Percentiles rank a stretch among this genome's conserved stretches.
Evolutionary conservation across 805 yeast genomes (phyloP).

Genomic region (Teunomyces gatunensis): DNA sequence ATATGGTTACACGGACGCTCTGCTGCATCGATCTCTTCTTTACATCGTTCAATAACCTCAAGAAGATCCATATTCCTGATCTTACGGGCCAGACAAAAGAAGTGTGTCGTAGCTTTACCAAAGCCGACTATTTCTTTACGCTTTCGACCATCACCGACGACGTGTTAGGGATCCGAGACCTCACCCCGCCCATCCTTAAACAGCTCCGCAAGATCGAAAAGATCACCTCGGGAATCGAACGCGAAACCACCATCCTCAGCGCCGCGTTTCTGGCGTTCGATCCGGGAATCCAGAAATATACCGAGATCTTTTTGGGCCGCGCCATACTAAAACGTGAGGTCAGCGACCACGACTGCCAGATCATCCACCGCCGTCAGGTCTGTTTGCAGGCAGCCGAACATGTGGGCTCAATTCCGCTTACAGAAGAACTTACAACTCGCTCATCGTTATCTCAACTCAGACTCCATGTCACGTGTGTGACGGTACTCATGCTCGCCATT

Average conservation of each 20-base stretch:
- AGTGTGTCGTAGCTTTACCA: constrained; percentile 23
- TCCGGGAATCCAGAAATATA: constrained; percentile 34
- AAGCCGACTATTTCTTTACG: constrained; percentile 25
- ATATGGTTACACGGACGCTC: constrained; percentile 20
- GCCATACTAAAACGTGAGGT: constrained; percentile 39
- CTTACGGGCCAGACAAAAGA: constrained; percentile 31
- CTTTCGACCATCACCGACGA: constrained; percentile 33
- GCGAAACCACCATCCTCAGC: constrained; percentile 29
- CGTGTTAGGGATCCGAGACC: constrained; percentile 15
- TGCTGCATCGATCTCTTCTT: constrained; percentile 40
- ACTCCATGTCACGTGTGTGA: constrained; percentile 22
- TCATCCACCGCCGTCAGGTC: constrained; percentile 35
- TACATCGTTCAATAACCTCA: constrained; percentile 35
- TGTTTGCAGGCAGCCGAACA: constrained; percentile 43
- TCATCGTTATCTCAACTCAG: constrained; percentile 20
- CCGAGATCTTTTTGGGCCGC: constrained; percentile 36
- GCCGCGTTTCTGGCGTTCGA: constrained; percentile 32
- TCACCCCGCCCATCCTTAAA: constrained; percentile 21
- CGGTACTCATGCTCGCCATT: constrained; percentile 23
- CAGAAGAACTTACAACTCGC: constrained; percentile 29
- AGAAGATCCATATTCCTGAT: constrained; percentile 32
- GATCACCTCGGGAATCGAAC: constrained; percentile 36
- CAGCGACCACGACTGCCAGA: constrained; percentile 25
- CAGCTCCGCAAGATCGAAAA: constrained; percentile 37
- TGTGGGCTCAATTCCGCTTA: constrained; percentile 41